Percentiles rank a stretch among this genome's conserved stretches.
phyloP scores from a whole-genome alignment of 805 yeast species.

The Metschnikowia proteae region DNA sequence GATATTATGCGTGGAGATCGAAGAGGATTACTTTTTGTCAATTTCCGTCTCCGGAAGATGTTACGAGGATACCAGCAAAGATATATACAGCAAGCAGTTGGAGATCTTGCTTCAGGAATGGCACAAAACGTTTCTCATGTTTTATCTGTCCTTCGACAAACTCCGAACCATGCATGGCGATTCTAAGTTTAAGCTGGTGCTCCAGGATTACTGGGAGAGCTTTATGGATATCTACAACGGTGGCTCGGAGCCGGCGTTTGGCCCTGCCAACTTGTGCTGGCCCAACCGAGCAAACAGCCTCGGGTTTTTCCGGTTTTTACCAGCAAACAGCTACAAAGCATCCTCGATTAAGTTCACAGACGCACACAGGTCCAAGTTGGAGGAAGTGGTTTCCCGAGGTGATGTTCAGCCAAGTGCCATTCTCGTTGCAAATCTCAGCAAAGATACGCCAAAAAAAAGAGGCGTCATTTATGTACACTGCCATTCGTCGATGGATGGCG shows the following conservation, averaged over 20 bases:
- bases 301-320: constrained; percentile 35
- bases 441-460: constrained; percentile 26
- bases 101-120: constrained; percentile 20
- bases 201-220: constrained; percentile 28
- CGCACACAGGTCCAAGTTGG: constrained; percentile 19
- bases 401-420: constrained; percentile 22
- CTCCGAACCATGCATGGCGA: constrained; percentile 17
- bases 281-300: constrained; percentile 31
- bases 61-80: constrained; percentile 14
- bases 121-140: constrained; percentile 25
- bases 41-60: constrained; percentile 22
- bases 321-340: constrained; percentile 23
- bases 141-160: constrained; percentile 24
- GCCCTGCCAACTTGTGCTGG: constrained; percentile 30
- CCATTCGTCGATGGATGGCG: background rate
- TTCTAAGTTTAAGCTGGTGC: constrained; percentile 15
- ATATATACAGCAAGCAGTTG: constrained; percentile 25
- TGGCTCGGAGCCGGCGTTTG: constrained; percentile 16
- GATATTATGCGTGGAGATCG: constrained; percentile 25
- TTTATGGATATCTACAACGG: constrained; percentile 26
- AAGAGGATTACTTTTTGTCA: constrained; percentile 24
- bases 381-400: constrained; percentile 11
- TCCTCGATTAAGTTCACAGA: constrained; percentile 25
- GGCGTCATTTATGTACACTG: constrained; percentile 26
- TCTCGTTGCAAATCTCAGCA: constrained; percentile 27